phyloP scores from a whole-genome alignment of 75 land plant species.

The Isoetes taiwanensis region DNA sequence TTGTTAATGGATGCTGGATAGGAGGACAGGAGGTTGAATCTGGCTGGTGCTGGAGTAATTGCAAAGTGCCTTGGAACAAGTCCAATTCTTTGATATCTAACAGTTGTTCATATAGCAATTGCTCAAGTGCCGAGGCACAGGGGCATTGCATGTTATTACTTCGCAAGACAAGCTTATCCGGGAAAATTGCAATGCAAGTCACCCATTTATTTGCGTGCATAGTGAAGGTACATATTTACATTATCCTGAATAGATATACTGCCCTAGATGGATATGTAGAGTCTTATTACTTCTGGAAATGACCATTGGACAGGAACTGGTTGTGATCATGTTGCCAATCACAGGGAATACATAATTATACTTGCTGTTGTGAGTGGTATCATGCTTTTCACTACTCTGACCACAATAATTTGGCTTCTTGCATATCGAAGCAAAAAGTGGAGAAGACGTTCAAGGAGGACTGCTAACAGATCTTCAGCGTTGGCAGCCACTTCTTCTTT shows the following conservation, averaged over 20 bases:
- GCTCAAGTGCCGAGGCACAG: constrained; percentile 14
- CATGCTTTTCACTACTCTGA: constrained; percentile 51
- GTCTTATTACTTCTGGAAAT: background rate
- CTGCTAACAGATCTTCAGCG: constrained; percentile 42
- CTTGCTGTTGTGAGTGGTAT: constrained; percentile 77
- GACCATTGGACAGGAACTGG: constrained; percentile 37
- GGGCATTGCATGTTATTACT: constrained; percentile 38
- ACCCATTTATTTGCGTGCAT: constrained; percentile 45
- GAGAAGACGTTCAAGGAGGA: constrained; percentile 35
- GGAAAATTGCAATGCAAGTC: constrained; percentile 51
- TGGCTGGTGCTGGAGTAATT: constrained; percentile 74
- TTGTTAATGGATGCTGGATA: constrained; percentile 57
- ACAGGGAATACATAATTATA: constrained; percentile 72
- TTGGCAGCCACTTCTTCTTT: constrained; percentile 61
- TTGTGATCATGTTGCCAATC: constrained; percentile 44
- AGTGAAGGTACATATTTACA: too few species aligned
- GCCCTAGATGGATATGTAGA: background rate
- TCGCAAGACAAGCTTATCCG: constrained; percentile 23
- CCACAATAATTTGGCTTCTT: constrained; percentile 75
- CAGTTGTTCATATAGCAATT: constrained; percentile 32
- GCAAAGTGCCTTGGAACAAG: constrained; percentile 36
- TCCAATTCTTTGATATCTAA: constrained; percentile 20
- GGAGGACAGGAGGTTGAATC: constrained; percentile 43
- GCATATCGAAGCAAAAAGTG: constrained; percentile 56
- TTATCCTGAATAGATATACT: too few species aligned